Conservation (phyloP, 1,139 yeast genomes). For the Yamadazyma diospyri region DNA sequence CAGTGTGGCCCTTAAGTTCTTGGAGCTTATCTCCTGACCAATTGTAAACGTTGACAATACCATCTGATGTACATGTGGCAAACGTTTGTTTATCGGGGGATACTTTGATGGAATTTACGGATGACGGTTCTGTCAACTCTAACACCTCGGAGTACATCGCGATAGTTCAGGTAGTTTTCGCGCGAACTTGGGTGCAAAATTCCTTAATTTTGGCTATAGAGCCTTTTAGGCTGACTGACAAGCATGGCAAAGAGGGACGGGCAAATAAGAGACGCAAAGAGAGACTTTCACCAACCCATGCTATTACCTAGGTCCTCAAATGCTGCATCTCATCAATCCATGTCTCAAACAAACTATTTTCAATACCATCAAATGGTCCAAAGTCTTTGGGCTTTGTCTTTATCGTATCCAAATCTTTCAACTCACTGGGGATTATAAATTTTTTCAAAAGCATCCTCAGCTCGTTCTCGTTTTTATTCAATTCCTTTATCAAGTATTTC, state of each 20-base stretch:
- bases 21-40: constrained; percentile 19
- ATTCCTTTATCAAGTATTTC: constrained; percentile 39
- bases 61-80: constrained; percentile 52
- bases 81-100: constrained; percentile 62
- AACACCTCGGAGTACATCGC: constrained; percentile 3
- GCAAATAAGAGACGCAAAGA: too few species aligned
- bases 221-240: too few species aligned
- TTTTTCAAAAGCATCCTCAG: constrained; percentile 22
- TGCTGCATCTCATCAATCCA: constrained; percentile 41
- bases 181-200: constrained; percentile 2
- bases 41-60: constrained; percentile 24
- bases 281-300: not conserved
- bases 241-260: too few species aligned
- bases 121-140: constrained; percentile 3
- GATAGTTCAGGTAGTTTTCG: constrained; percentile 1
- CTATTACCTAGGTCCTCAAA: constrained; percentile 2
- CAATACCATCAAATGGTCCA: constrained; percentile 42
- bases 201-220: too few species aligned
- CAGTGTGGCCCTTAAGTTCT: constrained; percentile 57
- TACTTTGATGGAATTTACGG: constrained; percentile 35
- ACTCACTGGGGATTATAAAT: constrained; percentile 35
- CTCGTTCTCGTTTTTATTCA: constrained; percentile 20
- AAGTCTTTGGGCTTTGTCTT: constrained; percentile 8
- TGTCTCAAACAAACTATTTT: constrained; percentile 38
- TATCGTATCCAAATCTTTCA: constrained; percentile 14